These are phyloP conservation scores for Globisporangium nagaii DNA, from an alignment of 352 stramenopile genomes.

Conservation along the genomic window DNA sequence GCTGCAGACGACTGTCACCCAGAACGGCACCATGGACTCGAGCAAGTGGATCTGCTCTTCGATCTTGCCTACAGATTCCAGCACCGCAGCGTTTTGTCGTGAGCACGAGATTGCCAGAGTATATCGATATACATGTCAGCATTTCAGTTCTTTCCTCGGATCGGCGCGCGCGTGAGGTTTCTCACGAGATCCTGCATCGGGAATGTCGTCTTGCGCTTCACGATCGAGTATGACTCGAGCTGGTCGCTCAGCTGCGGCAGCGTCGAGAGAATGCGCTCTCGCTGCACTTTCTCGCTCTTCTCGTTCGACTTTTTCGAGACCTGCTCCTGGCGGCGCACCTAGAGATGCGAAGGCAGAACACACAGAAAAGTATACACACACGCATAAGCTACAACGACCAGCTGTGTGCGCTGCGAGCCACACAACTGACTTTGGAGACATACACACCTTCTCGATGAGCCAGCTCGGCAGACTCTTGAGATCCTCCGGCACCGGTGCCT, in stretches of 20 bases:
- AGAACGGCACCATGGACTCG: slow-evolving; percentile 65
- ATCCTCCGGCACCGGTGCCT: slow-evolving; percentile 56
- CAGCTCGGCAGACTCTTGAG: slow-evolving; percentile 65
- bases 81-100: no score
- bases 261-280: slow-evolving; percentile 44
- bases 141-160: no score
- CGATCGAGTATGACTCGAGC: slow-evolving; percentile 63
- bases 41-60: slow-evolving; percentile 68
- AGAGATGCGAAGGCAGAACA: no score
- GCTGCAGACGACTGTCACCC: slow-evolving; percentile 58
- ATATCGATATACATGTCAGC: neutral
- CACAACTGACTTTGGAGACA: no score
- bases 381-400: neutral
- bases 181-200: slow-evolving; percentile 33
- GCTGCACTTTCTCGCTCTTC: slow-evolving; percentile 35
- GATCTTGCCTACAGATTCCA: slow-evolving; percentile 23
- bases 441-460: slow-evolving; percentile 58
- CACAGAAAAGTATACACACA: no score
- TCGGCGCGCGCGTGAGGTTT: slow-evolving; percentile 39
- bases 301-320: slow-evolving; percentile 28
- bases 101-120: neutral
- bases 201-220: slow-evolving; percentile 62
- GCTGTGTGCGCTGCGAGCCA: no score
- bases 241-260: slow-evolving; percentile 73
- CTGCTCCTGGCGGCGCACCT: slow-evolving; percentile 52